Conservation (phyloP, 306 rosid genomes). For the Fragaria nilgerrensis region DNA sequence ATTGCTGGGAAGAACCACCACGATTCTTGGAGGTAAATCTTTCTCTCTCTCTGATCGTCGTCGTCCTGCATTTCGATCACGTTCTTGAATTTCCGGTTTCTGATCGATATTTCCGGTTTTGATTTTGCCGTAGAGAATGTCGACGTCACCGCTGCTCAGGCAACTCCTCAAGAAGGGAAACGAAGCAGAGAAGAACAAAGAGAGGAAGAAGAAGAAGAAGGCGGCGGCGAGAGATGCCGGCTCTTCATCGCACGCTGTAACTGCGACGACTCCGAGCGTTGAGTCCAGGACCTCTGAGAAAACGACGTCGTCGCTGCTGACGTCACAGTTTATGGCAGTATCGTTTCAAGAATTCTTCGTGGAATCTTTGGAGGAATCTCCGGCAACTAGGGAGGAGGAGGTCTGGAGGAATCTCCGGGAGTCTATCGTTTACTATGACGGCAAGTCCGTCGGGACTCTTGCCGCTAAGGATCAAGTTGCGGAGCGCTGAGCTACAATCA, state of each 20-base stretch:
- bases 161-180: neutral
- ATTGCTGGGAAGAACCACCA: neutral
- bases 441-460: slow-evolving; percentile 28
- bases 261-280: too few species aligned
- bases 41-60: too few species aligned
- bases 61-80: neutral
- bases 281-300: too few species aligned
- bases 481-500: slow-evolving; percentile 26
- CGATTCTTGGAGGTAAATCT: neutral
- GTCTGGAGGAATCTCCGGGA: slow-evolving; percentile 27
- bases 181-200: neutral
- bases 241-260: too few species aligned
- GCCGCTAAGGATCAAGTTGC: slow-evolving; percentile 26
- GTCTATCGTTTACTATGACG: slow-evolving; percentile 15
- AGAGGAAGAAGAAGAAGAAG: too few species aligned
- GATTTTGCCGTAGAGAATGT: neutral
- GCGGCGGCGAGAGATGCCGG: too few species aligned
- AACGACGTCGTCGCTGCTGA: too few species aligned
- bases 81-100: neutral
- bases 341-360: neutral
- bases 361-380: neutral
- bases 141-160: neutral
- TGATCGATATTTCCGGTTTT: neutral
- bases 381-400: slow-evolving; percentile 19
- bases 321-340: too few species aligned